A percentile compares a stretch with the other conserved stretches of the same genome.
phyloP scores from a whole-genome alignment of 345 rosid species.

The Cardamine occulta region DNA sequence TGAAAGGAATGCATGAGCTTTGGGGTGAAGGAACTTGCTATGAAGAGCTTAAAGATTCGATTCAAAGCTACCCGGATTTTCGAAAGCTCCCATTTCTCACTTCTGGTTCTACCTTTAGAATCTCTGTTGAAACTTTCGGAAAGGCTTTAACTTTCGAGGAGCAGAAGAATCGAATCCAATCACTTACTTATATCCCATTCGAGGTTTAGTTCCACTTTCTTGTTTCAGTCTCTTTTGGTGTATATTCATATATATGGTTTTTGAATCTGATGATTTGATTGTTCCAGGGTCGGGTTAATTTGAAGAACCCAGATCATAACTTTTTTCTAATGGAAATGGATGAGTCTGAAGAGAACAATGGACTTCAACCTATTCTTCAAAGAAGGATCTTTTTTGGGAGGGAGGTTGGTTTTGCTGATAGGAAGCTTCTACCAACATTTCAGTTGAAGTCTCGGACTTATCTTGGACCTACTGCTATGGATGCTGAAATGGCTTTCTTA shows the following conservation, averaged over 20 bases:
- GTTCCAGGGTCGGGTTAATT: slow-evolving; percentile 74
- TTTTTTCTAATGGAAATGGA: slow-evolving; percentile 91
- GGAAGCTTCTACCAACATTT: slow-evolving; percentile 84
- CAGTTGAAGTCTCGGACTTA: slow-evolving; percentile 83
- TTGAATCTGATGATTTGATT: slow-evolving; percentile 23
- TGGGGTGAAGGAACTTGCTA: slow-evolving; percentile 91
- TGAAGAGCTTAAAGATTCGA: slow-evolving; percentile 72
- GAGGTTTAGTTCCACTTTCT: slow-evolving; percentile 52
- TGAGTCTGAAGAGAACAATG: slow-evolving; percentile 72
- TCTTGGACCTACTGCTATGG: slow-evolving; percentile 98
- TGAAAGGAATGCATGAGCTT: slow-evolving; percentile 92
- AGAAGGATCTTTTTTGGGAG: slow-evolving; percentile 87
- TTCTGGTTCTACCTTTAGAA: slow-evolving; percentile 63
- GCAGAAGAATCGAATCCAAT: slow-evolving; percentile 70
- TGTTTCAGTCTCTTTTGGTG: slow-evolving; percentile 3
- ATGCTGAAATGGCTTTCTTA: slow-evolving; percentile 97
- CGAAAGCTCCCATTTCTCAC: slow-evolving; percentile 68
- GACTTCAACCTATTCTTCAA: slow-evolving; percentile 79
- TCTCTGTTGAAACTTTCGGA: slow-evolving; percentile 85
- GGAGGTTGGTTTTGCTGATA: slow-evolving; percentile 89
- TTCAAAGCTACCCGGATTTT: slow-evolving; percentile 71
- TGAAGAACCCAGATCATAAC: slow-evolving; percentile 76
- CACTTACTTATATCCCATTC: slow-evolving; percentile 76
- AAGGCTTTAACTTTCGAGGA: slow-evolving; percentile 73
- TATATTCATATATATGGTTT: background rate